A percentile compares a stretch with the other conserved stretches of the same genome.
phyloP scores from a whole-genome alignment of 2,329 filamentous ascomycete species.

The Aspergillus jensenii region DNA sequence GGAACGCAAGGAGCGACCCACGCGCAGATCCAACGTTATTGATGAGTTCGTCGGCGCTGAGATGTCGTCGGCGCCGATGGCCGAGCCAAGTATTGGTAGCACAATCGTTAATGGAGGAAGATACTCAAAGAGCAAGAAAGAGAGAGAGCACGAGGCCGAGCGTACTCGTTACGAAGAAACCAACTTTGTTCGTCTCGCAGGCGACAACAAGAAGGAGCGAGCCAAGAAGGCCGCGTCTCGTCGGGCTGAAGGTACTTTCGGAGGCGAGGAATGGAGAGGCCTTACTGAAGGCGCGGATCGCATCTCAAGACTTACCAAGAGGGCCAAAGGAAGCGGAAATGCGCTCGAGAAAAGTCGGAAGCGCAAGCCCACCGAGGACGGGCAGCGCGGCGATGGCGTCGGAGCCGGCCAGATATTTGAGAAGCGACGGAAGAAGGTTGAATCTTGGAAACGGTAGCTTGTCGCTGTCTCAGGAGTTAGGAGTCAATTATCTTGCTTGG shows the following conservation, averaged over 20 bases:
- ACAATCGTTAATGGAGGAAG: constrained; percentile 80
- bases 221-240: constrained; percentile 58
- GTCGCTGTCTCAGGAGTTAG: not conserved
- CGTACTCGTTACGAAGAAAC: constrained; percentile 83
- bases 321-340: constrained; percentile 58
- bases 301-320: constrained; percentile 78
- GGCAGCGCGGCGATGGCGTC: constrained; percentile 62
- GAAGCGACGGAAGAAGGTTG: constrained; percentile 46
- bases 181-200: constrained; percentile 85
- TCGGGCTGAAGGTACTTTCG: constrained; percentile 60
- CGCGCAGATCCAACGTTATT: constrained; percentile 76
- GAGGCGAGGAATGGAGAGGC: constrained; percentile 90
- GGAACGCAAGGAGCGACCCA: constrained; percentile 61
- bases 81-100: constrained; percentile 87
- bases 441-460: constrained; percentile 39
- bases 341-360: constrained; percentile 83
- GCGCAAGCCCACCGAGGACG: constrained; percentile 69
- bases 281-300: constrained; percentile 82
- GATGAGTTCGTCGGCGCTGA: constrained; percentile 90
- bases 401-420: constrained; percentile 66
- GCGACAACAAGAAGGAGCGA: constrained; percentile 81
- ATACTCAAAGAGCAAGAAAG: constrained; percentile 71
- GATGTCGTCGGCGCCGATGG: constrained; percentile 75
- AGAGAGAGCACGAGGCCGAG: constrained; percentile 76
- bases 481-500: not conserved